Evolutionary conservation across 805 yeast genomes (phyloP).

Genomic region (Alloascoidea hylecoeti): DNA sequence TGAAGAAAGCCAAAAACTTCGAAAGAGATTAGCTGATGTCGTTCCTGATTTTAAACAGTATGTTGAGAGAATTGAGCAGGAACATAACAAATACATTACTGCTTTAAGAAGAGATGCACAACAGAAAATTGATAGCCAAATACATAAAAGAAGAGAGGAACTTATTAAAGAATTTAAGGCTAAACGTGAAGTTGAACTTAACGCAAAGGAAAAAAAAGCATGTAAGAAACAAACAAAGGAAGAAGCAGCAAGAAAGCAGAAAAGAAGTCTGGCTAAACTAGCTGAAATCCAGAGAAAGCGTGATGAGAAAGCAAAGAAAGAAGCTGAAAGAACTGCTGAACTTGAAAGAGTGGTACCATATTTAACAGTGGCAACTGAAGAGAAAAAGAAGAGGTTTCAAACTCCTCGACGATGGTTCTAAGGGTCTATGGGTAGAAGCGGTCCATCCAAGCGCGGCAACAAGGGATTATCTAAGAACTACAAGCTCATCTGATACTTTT

Average conservation of each 20-base stretch:
- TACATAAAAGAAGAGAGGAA: conserved; percentile 46
- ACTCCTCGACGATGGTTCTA: too few species aligned
- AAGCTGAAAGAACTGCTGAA: conserved; percentile 21
- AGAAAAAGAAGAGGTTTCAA: too few species aligned
- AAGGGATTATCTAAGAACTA: too few species aligned
- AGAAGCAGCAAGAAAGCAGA: conserved; percentile 23
- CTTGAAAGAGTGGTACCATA: conserved; percentile 12
- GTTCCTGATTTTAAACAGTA: conserved; percentile 46
- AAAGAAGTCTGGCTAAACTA: conserved; percentile 17
- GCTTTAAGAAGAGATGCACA: conserved; percentile 24
- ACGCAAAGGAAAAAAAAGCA: conserved; percentile 24
- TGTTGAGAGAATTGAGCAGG: conserved; percentile 28
- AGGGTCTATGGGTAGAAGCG: too few species aligned
- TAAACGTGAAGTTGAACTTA: conserved; percentile 18
- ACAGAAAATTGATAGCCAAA: conserved; percentile 17
- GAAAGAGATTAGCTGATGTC: conserved; percentile 54
- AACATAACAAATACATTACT: conserved; percentile 29
- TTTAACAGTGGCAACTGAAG: conserved; percentile 6
- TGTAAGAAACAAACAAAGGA: conserved; percentile 16
- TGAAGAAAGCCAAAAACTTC: conserved; percentile 47
- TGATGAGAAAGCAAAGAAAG: conserved; percentile 22
- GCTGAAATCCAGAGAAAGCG: conserved; percentile 27
- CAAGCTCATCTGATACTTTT: too few species aligned
- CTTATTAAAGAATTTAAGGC: conserved; percentile 34
- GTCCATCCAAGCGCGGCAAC: too few species aligned